These are phyloP conservation scores for Epichloe bromicola DNA, from an alignment of 2,329 filamentous ascomycete genomes.

Conservation along the genomic window DNA sequence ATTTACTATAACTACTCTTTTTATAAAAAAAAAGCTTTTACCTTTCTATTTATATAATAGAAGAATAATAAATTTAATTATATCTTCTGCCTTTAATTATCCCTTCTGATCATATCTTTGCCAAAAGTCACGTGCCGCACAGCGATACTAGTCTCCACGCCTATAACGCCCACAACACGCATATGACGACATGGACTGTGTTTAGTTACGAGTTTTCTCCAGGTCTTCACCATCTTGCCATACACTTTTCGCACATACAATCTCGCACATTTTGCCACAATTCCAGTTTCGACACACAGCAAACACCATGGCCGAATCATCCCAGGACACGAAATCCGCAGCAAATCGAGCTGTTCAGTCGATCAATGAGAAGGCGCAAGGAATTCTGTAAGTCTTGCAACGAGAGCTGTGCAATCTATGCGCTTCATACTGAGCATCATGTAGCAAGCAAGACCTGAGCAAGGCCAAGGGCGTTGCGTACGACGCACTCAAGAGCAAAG, in stretches of 20 bases:
- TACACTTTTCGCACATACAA: not conserved
- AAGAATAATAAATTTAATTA: no score
- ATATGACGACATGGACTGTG: slow-evolving; percentile 5
- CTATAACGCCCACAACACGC: not conserved
- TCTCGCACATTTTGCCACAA: no score
- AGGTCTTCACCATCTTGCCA: not conserved
- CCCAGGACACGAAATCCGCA: slow-evolving; percentile 10
- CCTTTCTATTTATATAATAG: no score
- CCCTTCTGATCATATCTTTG: no score
- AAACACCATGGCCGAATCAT: slow-evolving; percentile 8
- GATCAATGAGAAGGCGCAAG: slow-evolving; percentile 33
- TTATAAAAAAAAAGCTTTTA: no score
- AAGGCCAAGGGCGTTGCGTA: slow-evolving; percentile 49
- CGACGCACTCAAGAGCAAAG: slow-evolving; percentile 60
- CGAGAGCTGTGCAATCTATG: no score
- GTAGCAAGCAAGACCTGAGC: slow-evolving; percentile 55
- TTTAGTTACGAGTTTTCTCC: not conserved
- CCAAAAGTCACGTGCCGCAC: no score
- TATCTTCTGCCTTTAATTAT: no score
- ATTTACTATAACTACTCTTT: no score
- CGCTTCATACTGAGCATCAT: not conserved
- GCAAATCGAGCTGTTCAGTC: slow-evolving; percentile 23
- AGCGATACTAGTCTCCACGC: no score
- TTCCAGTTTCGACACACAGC: not conserved
- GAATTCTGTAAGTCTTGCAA: slow-evolving; percentile 29